phyloP scores from a whole-genome alignment of 352 stramenopile species.

The Phytophthora pini region DNA sequence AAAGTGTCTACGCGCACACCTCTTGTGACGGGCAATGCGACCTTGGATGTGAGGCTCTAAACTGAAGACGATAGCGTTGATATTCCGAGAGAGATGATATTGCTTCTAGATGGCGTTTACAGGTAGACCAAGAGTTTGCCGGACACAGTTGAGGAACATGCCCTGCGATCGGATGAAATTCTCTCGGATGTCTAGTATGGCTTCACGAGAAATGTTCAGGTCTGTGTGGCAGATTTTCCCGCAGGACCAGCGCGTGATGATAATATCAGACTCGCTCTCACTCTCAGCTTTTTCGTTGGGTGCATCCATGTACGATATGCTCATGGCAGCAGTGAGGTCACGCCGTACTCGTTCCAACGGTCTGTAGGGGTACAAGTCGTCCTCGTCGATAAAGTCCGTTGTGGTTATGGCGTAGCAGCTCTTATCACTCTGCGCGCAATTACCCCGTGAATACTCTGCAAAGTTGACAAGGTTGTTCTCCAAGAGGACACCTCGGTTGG shows the following conservation, averaged over 20 bases:
- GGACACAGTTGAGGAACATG: conserved; percentile 37
- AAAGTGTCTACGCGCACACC: conserved; percentile 1
- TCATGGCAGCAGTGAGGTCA: conserved; percentile 42
- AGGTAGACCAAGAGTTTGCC: conserved; percentile 30
- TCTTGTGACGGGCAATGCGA: neutral
- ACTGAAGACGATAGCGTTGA: no score
- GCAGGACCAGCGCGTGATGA: conserved; percentile 36
- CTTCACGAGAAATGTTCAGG: conserved; percentile 22
- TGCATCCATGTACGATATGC: conserved; percentile 28
- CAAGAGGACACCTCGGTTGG: conserved; percentile 29
- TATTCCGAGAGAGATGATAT: neutral
- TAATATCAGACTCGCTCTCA: conserved; percentile 23
- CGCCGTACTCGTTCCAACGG: conserved; percentile 44
- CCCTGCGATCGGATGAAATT: conserved; percentile 24
- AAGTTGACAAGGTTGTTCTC: conserved; percentile 49
- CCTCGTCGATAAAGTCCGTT: conserved; percentile 52
- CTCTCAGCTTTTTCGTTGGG: no score
- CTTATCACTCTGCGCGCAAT: conserved; percentile 18
- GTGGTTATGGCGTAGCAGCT: conserved; percentile 40
- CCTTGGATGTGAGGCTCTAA: no score
- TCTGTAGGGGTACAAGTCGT: conserved; percentile 56
- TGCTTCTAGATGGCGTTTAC: conserved; percentile 6
- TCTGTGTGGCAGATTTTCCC: conserved; percentile 35
- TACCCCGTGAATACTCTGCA: conserved; percentile 22
- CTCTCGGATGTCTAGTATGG: conserved; percentile 25